A percentile compares a stretch with the other conserved stretches of the same genome.
Conservation (phyloP, 1,139 yeast genomes). For the Protomyces inundatus region DNA sequence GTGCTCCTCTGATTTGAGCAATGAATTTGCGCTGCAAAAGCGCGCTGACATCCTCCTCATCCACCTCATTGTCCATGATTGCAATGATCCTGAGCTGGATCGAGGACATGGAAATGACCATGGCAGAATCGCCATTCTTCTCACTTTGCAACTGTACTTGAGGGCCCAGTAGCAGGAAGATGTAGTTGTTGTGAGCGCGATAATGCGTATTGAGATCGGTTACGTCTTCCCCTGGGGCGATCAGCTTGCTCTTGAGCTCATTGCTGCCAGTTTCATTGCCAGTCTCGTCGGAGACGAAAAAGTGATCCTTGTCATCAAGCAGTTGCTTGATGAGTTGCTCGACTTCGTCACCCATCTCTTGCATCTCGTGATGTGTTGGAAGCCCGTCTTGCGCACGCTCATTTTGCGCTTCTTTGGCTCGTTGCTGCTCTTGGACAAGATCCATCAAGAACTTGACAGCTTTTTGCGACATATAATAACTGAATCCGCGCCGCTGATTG, state of each 20-base stretch:
- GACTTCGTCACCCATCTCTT: conserved; percentile 26
- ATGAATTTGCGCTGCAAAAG: conserved; percentile 70
- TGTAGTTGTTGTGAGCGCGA: conserved; percentile 55
- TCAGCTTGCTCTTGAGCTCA: background rate
- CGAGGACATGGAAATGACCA: conserved; percentile 66
- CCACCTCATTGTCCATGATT: conserved; percentile 48
- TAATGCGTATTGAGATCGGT: conserved; percentile 41
- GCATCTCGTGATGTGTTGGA: conserved; percentile 30
- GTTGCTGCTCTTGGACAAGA: conserved; percentile 38
- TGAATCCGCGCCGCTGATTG: conserved; percentile 52
- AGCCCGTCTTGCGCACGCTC: conserved; percentile 28
- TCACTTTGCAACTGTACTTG: conserved; percentile 77
- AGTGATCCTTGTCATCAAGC: conserved; percentile 28
- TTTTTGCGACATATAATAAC: conserved; percentile 60
- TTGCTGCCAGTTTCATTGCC: background rate
- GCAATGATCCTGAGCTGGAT: conserved; percentile 63
- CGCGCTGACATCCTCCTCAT: conserved; percentile 48
- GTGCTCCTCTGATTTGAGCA: conserved; percentile 60
- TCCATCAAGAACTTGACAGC: conserved; percentile 67
- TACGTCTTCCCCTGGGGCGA: conserved; percentile 1
- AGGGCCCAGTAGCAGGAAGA: conserved; percentile 72
- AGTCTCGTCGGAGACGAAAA: conserved; percentile 29
- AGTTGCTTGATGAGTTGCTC: conserved; percentile 30
- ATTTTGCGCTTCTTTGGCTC: conserved; percentile 25
- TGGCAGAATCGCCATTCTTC: conserved; percentile 56